Conservation (phyloP, 768 basidiomycete species). For the Amanita phalloides region DNA sequence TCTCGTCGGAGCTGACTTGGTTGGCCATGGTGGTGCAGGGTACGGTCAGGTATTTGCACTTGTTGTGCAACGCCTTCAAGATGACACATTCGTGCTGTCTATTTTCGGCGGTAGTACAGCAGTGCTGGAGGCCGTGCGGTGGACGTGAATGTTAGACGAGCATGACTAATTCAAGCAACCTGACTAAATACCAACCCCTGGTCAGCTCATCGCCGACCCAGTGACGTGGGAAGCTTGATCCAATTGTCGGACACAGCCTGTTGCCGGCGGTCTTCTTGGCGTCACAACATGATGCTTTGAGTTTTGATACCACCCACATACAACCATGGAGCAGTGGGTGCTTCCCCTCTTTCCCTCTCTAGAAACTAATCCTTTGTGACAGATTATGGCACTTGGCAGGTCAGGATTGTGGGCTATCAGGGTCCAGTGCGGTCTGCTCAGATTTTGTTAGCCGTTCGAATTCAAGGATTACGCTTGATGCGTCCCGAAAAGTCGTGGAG, state of each 20-base stretch:
- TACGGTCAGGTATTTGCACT: not conserved
- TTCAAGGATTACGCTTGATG: constrained; percentile 35
- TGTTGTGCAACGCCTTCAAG: not conserved
- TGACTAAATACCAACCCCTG: too few relatives aligned
- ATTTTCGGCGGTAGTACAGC: too few relatives aligned
- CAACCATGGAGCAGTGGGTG: not conserved
- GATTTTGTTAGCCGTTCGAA: constrained; percentile 23
- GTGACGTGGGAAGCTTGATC: not conserved
- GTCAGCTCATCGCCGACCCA: not conserved
- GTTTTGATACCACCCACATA: not conserved
- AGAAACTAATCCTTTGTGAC: not conserved
- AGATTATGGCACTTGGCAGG: constrained; percentile 25
- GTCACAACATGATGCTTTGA: not conserved
- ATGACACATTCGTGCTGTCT: not conserved
- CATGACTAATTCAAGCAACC: too few relatives aligned
- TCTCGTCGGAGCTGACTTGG: constrained; percentile 31
- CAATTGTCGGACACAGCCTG: not conserved
- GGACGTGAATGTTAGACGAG: too few relatives aligned
- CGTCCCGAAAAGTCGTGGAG: constrained; percentile 58
- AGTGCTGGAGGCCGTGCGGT: too few relatives aligned
- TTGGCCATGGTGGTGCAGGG: constrained; percentile 33
- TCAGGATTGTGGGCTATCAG: constrained; percentile 4
- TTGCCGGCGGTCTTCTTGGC: not conserved
- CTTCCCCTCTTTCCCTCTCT: not conserved
- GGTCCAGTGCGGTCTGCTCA: not conserved